Evolutionary conservation across 2,329 filamentous ascomycete species (phyloP), one percentile per base, ranked within the genome.

Genomic region (Teratosphaeria pseudoeucalypti): DNA sequence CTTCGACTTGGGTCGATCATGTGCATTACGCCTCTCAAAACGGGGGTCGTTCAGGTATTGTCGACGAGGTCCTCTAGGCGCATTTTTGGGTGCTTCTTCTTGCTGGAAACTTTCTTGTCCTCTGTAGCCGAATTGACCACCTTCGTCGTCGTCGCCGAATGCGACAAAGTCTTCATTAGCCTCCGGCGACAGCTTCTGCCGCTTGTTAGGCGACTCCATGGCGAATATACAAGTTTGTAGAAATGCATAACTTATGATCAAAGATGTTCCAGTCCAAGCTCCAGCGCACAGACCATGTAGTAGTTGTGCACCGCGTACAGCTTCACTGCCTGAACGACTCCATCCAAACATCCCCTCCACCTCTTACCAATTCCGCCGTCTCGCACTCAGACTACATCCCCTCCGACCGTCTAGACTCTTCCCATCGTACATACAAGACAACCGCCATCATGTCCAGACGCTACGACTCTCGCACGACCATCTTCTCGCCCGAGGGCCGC

Each of bases 401-500:
- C 37, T 43, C 5, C 37, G 37, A 43, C 14, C 12, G 37, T 16
- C 37, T n/a, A n/a, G 37, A 2, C 6, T 4, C 37, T 14, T 14
- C 37, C 1, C 2, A 14, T 43, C 37, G 2, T 14, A 43, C 37
- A 43, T 14, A n/a, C 6, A 16, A 43, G 37, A 43, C 2, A 43
- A 2, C 37, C 37, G 16, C 14, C 57, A 63, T 26, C 62, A 72
- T 72, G 70, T 71, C 70, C 55, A 63, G 70, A 64, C 69, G 70
- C 62, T 72, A 72, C 69, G 70, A 72, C 61, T 65, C 63, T 58
- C 70, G 70, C 63, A 99, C 94, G 70, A 99, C 94, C 75, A 99
- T 99, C 84, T 99, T 99, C 86, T 99, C 94, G 62, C 94, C 94
- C 62, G 94, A 99, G 80, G 94, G 94, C 65, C 92, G 94, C 73